Evolutionary conservation across 1,284 basidiomycete genomes (phyloP).

Genomic region (Trametes pubescens): DNA sequence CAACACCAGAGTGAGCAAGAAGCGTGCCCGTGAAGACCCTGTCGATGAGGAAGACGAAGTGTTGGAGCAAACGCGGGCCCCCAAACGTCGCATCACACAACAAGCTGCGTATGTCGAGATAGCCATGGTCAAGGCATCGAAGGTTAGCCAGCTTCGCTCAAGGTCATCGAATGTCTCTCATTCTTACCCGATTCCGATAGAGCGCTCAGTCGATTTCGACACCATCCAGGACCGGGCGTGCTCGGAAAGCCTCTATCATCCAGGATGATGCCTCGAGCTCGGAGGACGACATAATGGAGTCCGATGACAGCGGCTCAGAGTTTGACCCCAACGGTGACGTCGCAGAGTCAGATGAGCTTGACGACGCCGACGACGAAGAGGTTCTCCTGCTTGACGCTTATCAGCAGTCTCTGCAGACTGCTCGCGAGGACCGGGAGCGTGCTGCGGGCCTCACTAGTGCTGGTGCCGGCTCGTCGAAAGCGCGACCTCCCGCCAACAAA

Average conservation of each 20-base stretch:
- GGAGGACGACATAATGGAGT: slow-evolving; percentile 56
- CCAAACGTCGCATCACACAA: slow-evolving; percentile 55
- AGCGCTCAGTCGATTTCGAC: slow-evolving; percentile 1
- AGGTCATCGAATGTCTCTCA: too few species aligned
- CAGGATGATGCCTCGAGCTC: slow-evolving; percentile 47
- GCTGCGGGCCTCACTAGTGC: slow-evolving; percentile 44
- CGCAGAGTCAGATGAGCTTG: slow-evolving; percentile 28
- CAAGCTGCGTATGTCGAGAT: slow-evolving; percentile 58
- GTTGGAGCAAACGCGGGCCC: slow-evolving; percentile 26
- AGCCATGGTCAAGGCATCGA: slow-evolving; percentile 34
- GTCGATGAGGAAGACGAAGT: slow-evolving; percentile 37
- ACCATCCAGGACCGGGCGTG: slow-evolving; percentile 5
- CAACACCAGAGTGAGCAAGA: slow-evolving; percentile 31
- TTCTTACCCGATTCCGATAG: slow-evolving; percentile 11
- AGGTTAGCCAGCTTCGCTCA: slow-evolving; percentile 43
- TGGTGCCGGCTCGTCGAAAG: slow-evolving; percentile 49
- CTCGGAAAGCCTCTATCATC: slow-evolving; percentile 12
- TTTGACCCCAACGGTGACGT: slow-evolving; percentile 48
- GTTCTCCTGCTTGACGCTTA: slow-evolving; percentile 67
- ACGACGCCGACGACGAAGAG: slow-evolving; percentile 59
- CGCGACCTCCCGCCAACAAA: slow-evolving; percentile 43
- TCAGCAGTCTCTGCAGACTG: slow-evolving; percentile 57
- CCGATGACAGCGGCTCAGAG: slow-evolving; percentile 65
- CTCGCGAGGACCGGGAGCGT: slow-evolving; percentile 44
- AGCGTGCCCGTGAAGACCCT: slow-evolving; percentile 42